phyloP scores from a whole-genome alignment of 2,329 filamentous ascomycete species.

The Taxawa tesnikishii region DNA sequence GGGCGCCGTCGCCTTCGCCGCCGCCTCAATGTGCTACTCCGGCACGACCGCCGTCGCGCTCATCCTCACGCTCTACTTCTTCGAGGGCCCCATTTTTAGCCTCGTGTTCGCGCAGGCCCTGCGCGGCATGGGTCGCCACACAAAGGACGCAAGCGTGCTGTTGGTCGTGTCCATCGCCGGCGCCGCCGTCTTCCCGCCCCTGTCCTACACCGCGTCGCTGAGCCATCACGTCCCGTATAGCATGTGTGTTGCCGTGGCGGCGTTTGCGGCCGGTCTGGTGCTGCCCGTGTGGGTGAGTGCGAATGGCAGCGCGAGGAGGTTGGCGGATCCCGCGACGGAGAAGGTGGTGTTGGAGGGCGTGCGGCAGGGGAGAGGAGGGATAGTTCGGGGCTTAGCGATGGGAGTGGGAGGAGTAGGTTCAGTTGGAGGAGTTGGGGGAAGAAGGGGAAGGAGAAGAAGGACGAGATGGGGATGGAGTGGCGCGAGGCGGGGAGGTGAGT shows the following conservation, averaged over 20 bases:
- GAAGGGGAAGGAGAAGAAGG: conserved; percentile 1
- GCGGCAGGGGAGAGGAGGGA: too few relatives aligned
- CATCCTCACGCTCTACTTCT: conserved; percentile 42
- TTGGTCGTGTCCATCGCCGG: conserved; percentile 43
- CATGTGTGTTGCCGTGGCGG: conserved; percentile 40
- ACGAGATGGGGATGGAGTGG: too few relatives aligned
- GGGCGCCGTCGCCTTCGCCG: conserved; percentile 39
- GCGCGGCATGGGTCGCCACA: conserved; percentile 45
- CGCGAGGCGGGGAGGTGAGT: too few relatives aligned
- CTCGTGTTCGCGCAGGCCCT: conserved; percentile 47
- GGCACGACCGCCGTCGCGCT: conserved; percentile 33
- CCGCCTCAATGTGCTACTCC: conserved; percentile 37
- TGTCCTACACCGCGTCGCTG: conserved; percentile 35
- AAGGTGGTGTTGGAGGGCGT: not conserved
- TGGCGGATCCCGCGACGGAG: conserved; percentile 28
- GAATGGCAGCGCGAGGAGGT: conserved; percentile 31
- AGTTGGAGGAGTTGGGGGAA: not conserved
- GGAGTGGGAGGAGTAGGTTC: too few relatives aligned
- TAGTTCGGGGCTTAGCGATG: too few relatives aligned
- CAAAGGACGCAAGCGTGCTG: conserved; percentile 42
- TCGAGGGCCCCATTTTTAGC: conserved; percentile 48
- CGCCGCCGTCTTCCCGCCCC: conserved; percentile 43
- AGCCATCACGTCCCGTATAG: conserved; percentile 31
- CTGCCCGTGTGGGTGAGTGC: conserved; percentile 44
- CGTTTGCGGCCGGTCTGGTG: conserved; percentile 37